Base-by-base conservation (phyloP, 768 basidiomycete genomes). In the Collybia nuda region DNA sequence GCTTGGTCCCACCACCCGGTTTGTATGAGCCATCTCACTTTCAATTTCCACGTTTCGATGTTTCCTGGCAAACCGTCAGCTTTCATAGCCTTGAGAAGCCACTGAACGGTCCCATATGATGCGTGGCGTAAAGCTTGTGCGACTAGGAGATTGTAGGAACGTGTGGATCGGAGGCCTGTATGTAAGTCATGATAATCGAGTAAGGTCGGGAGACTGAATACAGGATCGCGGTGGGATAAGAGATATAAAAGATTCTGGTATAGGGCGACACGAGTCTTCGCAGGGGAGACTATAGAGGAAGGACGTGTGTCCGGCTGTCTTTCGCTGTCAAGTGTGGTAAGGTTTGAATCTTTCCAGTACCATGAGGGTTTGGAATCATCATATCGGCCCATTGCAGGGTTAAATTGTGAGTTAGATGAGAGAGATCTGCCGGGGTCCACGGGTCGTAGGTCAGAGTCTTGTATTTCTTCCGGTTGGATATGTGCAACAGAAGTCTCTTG, bases 1-100 rank as follows among this genome's bases (percentile, higher is more conserved):
- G 85, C 87, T 19, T 72, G 63, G 9, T 74, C 62, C 85, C 86
- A 88, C 38, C 61, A 64, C 6, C 81, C 85, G 3, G 72, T 69
- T 40, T 76, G 72, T 40, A 88, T 70, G 45, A 85, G 64, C 70
- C 75, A 79, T 17, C 88, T 78, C 53, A 79, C 74, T 49, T 72
- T 70, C 35, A 88, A 64, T 64, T 78, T 78, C 63, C 73, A 69
- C 1, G 87, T 86, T 57, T 84, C 79, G 42, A 75, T 49, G 61
- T 85, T 75, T 28, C 62, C 67, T 3, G 57, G 60, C 2, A 86
- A 57, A 5, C 64, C 58, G 23, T 73, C 74, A 22, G 58, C 54
- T 18, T 66, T 64, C 80, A 88, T 86, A 36, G 64, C 63, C 8
- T 48, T 40, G 15, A 88, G 63, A 40, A 90, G 66, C 41, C 66